Evolutionary conservation across 768 basidiomycete genomes (phyloP).

Genomic region (Leccinum obscurum): DNA sequence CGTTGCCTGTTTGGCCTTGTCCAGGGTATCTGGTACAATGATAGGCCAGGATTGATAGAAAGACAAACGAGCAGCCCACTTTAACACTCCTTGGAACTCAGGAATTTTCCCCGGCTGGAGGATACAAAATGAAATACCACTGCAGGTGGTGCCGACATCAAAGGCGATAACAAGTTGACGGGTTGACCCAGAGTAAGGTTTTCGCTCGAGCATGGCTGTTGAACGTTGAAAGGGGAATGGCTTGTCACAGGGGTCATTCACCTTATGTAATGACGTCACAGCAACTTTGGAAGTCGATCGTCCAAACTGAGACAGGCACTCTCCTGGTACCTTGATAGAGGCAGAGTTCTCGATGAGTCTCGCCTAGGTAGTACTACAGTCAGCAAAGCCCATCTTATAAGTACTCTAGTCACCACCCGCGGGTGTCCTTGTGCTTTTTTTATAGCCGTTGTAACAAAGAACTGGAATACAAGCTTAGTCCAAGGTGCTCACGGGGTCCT

Average conservation of each 20-base stretch:
- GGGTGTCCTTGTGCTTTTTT: not conserved
- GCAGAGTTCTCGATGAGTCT: not conserved
- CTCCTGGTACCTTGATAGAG: too few species aligned
- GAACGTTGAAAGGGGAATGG: not conserved
- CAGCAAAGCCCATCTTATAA: conserved; percentile 5
- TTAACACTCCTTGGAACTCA: not conserved
- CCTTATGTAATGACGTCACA: not conserved
- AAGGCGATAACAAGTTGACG: conserved; percentile 37
- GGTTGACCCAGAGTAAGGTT: conserved; percentile 34
- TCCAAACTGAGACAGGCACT: not conserved
- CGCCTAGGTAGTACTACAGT: not conserved
- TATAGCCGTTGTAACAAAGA: too few species aligned
- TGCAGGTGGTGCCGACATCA: conserved; percentile 18
- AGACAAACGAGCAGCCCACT: not conserved
- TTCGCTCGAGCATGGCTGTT: conserved; percentile 29
- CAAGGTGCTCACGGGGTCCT: too few species aligned
- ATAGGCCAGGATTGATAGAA: not conserved
- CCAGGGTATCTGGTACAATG: not conserved
- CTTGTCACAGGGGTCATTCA: not conserved
- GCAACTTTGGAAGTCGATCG: not conserved
- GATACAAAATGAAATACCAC: not conserved
- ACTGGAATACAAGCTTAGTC: too few species aligned
- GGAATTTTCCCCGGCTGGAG: not conserved
- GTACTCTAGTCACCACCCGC: not conserved
- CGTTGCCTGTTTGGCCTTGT: not conserved